Evolutionary conservation across 768 basidiomycete species (phyloP).

Genomic region (Termitomyces eurrhizus): DNA sequence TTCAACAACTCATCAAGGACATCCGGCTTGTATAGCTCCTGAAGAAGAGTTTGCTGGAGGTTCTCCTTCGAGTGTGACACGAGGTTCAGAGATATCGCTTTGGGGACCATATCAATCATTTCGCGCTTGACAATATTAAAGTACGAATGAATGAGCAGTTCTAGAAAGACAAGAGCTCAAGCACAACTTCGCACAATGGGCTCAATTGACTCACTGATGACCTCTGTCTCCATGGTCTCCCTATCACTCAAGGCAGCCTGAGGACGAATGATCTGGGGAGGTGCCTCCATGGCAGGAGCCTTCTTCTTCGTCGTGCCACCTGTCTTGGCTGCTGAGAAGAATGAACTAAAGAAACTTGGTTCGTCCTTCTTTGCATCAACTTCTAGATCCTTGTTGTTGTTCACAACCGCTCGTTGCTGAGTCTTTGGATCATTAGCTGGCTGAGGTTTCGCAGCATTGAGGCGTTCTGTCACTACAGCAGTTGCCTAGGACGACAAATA

Average conservation of each 20-base stretch:
- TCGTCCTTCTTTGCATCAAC: conserved; percentile 89
- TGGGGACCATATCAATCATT: conserved; percentile 99
- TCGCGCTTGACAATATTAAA: conserved; percentile 99
- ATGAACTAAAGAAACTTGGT: conserved; percentile 89
- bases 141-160: conserved; percentile 94
- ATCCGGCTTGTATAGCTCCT: conserved; percentile 96
- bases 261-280: conserved; percentile 84
- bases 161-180: conserved; percentile 32
- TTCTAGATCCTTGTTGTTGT: conserved; percentile 94
- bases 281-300: conserved; percentile 53
- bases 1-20: conserved; percentile 93
- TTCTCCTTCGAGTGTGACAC: conserved; percentile 94
- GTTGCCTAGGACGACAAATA: conserved; percentile 57
- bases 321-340: conserved; percentile 76
- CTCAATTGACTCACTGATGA: conserved; percentile 68
- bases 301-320: conserved; percentile 55
- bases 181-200: background rate
- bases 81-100: conserved; percentile 87
- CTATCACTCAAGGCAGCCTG: conserved; percentile 89
- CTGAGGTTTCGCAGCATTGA: conserved; percentile 76
- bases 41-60: conserved; percentile 88
- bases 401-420: conserved; percentile 48
- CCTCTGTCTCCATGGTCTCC: conserved; percentile 98
- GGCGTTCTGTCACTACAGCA: conserved; percentile 76
- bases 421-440: conserved; percentile 61